Evolutionary conservation across 176 grass and related monocot species (phyloP), one percentile per base, ranked within the genome.

Genomic region (Carex myosuroides): DNA sequence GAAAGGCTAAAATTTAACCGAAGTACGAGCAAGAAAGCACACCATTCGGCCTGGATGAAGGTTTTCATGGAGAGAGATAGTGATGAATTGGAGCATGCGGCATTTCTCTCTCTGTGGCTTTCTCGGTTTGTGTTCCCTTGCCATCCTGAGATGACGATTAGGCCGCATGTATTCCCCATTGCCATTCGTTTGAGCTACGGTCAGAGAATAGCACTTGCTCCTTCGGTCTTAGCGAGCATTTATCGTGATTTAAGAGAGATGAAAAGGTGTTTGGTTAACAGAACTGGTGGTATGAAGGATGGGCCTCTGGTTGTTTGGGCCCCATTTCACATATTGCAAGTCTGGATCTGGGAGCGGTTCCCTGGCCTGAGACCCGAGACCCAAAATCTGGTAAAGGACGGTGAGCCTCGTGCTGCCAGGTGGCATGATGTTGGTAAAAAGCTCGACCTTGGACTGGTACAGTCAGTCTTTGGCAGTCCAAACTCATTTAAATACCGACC

Each of bases 271-370:
- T 57, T 98, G 13, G 22, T 81, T 42, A 32, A 39, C 54, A 73
- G 86, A 9, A 46, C 35, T 12, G 69, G 71, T 18, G 32, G 60
- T 32, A 55, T 60, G 54, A 90, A 94, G 79, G 87, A 89, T 29
- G 32, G 85, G 1, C 76, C 91, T 62, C 69, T 98, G 21, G 70
- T 86, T 41, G 50, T 91, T 37, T 91, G 94, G 81, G 86, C 95
- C 14, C 92, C 95, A 35, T 67, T 98, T 81, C 79, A 93, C 84
- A 80, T 94, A 13, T 71, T 98, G 56, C 91, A 95, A 74, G 55
- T 95, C 16, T 98, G 92, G 95, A 70, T 91, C 32, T 98, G 95
- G 95, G 95, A 98, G 86, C 89, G 86, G 2, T 98, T 98, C 76
- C 84, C 89, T 8, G 13, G 77, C 6, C 83, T 95, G 72, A 82